Percentiles rank a stretch among this genome's conserved stretches.
These are phyloP conservation scores for Ceratobasidium sp. DNA, from an alignment of 1,284 basidiomycete genomes.

Conservation along the genomic window DNA sequence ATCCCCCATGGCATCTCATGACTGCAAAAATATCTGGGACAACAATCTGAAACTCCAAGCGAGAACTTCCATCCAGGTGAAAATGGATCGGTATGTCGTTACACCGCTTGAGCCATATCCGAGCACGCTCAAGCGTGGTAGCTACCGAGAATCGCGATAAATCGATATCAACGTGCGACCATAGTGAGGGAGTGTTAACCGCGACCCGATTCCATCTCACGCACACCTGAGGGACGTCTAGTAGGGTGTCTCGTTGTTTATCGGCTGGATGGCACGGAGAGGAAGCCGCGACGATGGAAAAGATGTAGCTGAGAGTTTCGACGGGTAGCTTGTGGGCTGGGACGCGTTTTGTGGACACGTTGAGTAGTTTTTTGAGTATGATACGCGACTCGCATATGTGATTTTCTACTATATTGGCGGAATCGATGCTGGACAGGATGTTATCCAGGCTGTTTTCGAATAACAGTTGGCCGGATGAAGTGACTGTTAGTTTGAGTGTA, in stretches of 20 bases:
- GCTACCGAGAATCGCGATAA: background rate
- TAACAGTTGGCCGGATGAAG: background rate
- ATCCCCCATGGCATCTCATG: background rate
- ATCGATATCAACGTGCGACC: conserved; percentile 29
- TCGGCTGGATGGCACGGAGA: background rate
- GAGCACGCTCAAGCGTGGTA: background rate
- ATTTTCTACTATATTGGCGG: background rate
- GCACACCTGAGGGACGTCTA: background rate
- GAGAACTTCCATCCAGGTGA: background rate
- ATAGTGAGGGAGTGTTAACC: background rate
- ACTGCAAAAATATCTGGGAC: background rate
- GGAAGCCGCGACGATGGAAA: background rate
- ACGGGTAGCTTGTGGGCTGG: background rate
- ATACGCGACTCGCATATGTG: background rate
- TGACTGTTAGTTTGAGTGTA: background rate
- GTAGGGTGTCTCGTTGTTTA: background rate
- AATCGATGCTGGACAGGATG: background rate
- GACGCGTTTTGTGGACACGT: background rate
- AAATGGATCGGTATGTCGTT: background rate
- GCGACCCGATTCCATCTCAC: conserved; percentile 27
- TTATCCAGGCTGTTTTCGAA: background rate
- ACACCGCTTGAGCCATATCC: background rate
- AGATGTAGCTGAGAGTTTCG: background rate
- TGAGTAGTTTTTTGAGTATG: background rate
- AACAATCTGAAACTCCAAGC: background rate